Evolutionary conservation across 768 basidiomycete species (phyloP).

Genomic region (Symmetrospora coprosmae): DNA sequence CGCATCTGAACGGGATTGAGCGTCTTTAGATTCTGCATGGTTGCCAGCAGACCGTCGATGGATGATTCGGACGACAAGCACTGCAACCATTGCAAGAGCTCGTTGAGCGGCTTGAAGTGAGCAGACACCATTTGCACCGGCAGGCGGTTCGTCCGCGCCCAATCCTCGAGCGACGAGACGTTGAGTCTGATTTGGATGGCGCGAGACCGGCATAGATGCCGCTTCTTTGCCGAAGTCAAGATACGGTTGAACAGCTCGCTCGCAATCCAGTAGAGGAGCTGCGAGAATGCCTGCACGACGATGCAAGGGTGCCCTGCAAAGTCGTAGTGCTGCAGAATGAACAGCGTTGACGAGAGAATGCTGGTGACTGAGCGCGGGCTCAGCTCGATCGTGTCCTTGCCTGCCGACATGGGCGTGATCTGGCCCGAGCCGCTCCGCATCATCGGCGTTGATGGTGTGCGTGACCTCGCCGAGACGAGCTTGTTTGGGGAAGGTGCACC

Average conservation of each 20-base stretch:
- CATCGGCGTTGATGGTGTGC: no score
- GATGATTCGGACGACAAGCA: conserved; percentile 73
- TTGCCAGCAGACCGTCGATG: conserved; percentile 74
- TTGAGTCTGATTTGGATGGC: conserved; percentile 85
- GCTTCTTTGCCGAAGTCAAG: conserved; percentile 47
- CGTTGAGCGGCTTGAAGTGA: conserved; percentile 71
- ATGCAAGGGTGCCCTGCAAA: conserved; percentile 63
- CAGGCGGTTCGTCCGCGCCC: conserved; percentile 67
- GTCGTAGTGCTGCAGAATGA: conserved; percentile 66
- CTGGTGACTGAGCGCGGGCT: conserved; percentile 50
- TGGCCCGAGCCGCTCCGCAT: no score
- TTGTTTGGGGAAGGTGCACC: no score
- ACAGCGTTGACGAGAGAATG: conserved; percentile 71
- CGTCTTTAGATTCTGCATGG: conserved; percentile 68
- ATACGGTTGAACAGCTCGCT: conserved; percentile 47
- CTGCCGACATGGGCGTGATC: not conserved
- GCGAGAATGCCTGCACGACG: conserved; percentile 82
- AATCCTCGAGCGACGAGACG: conserved; percentile 70
- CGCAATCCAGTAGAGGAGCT: conserved; percentile 96
- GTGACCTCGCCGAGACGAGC: no score
- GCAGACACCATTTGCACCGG: conserved; percentile 56
- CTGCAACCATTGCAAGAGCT: conserved; percentile 74
- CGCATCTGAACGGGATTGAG: conserved; percentile 96
- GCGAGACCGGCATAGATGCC: conserved; percentile 80
- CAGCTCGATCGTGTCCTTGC: conserved; percentile 34